These are phyloP conservation scores for Fraxinus sp. DNA, from an alignment of 305 asterid genomes.

Conservation along the genomic window DNA sequence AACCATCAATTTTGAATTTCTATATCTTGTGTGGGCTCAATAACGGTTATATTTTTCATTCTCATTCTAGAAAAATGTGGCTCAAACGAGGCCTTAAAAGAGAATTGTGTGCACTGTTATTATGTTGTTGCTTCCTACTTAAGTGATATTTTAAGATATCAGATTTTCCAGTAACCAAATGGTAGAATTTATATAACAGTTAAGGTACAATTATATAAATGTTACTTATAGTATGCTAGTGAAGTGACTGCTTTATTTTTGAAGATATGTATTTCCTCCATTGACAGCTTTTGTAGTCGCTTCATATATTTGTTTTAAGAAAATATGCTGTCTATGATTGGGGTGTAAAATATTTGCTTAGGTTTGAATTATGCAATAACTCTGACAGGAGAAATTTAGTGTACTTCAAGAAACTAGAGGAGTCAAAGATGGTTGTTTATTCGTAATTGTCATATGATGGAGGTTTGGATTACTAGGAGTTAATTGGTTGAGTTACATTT, in stretches of 20 bases:
- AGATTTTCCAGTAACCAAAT: background rate
- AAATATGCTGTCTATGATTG: background rate
- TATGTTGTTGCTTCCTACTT: background rate
- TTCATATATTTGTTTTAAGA: background rate
- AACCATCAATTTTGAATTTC: no score
- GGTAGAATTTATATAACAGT: background rate
- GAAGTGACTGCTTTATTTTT: conserved; percentile 1
- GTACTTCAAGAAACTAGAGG: background rate
- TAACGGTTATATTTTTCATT: no score
- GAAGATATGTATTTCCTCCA: background rate
- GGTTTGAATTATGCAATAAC: background rate
- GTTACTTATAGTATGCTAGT: background rate
- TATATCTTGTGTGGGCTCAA: no score
- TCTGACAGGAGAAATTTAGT: background rate
- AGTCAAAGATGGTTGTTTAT: background rate
- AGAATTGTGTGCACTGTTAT: background rate
- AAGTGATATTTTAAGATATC: background rate
- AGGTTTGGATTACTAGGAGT: background rate
- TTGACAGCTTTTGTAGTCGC: background rate
- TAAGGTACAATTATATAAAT: background rate
- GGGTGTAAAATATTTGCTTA: background rate
- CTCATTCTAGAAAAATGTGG: no score
- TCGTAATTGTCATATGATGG: background rate
- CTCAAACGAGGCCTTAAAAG: background rate
- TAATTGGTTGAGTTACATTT: background rate